These are phyloP conservation scores for Kodamaea leandrae DNA, from an alignment of 805 yeast genomes.

Conservation along the genomic window DNA sequence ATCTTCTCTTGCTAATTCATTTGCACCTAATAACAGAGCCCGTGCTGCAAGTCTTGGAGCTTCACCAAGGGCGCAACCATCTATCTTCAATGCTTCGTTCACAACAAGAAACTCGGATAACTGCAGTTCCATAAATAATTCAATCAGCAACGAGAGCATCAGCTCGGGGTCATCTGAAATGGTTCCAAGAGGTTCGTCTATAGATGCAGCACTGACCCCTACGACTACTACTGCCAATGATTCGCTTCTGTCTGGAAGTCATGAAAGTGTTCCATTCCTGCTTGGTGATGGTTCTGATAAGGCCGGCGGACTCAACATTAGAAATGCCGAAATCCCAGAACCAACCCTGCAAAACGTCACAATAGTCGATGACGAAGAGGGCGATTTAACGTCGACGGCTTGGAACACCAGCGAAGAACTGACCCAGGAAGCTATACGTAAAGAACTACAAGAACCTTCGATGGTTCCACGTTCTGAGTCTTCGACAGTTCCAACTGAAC, in stretches of 20 bases:
- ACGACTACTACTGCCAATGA: not conserved
- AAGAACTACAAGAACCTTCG: too few relatives aligned
- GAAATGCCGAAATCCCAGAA: too few relatives aligned
- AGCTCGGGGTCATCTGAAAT: slow-evolving; percentile 1
- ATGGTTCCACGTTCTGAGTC: too few relatives aligned
- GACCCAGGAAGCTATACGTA: too few relatives aligned
- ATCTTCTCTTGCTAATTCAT: slow-evolving; percentile 31
- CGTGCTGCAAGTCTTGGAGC: slow-evolving; percentile 1
- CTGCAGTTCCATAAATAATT: not conserved
- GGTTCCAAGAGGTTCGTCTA: slow-evolving; percentile 1
- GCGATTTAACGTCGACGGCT: too few relatives aligned
- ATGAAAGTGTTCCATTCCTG: too few relatives aligned
- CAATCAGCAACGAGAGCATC: slow-evolving; percentile 3
- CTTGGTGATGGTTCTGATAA: too few relatives aligned
- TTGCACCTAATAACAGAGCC: slow-evolving; percentile 22
- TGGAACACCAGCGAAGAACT: too few relatives aligned
- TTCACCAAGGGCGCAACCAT: not conserved
- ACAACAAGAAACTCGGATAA: not conserved
- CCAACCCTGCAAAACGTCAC: too few relatives aligned
- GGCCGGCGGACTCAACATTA: too few relatives aligned
- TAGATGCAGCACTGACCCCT: not conserved
- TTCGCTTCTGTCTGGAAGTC: not conserved
- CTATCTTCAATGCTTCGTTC: not conserved
- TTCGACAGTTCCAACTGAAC: too few relatives aligned
- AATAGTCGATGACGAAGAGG: too few relatives aligned